Evolutionary conservation across 2,329 filamentous ascomycete genomes (phyloP), one percentile per base, ranked within the genome.

Genomic region (Hansfordia pulvinata): DNA sequence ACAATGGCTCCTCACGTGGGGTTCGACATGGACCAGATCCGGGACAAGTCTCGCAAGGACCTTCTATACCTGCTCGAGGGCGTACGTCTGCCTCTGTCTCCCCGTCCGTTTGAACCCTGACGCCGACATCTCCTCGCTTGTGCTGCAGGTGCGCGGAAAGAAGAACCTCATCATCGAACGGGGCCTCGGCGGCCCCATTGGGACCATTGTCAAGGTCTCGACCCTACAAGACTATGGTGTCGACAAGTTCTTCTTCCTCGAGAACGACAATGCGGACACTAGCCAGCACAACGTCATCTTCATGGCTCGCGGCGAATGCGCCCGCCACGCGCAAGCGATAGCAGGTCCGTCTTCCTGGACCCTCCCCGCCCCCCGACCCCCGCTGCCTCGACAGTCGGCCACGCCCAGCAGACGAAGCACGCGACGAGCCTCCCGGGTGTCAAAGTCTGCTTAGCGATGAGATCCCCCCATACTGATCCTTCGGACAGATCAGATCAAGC

Each of bases 151-250:
- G 38, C 82, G 88, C 49, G 92, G 92, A 41, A 98, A 96, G 71
- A 98, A 98, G 67, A 96, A 94, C 47, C 64, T 98, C 34, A 81
- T 98, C 27, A 78, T 98, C 47, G 88, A 96, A 52, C 82, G 80
- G 53, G 77, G 76, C 42, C 67, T 98, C 41, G 85, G 88, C 39
- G 90, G 88, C 14, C 83, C 86, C 17, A 69, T 98, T 40, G 84
- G 86, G 32, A 68, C 88, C 32, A 78, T 98, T 39, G 84, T 93
- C 57, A 94, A 94, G 52, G 93, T 94, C 46, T 88, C 88, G 13
- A 88, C 82, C 8, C 68, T 94, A 10, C 84, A 96, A 49, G 90
- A 98, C 46, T 94, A 96, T 58, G 92, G 92, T 17, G 86, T 98
- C 40, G 86, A 96, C 54, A 93, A 93, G 53, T 83, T 94, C 39